Evolutionary conservation across 1,139 yeast species (phyloP), one percentile per base, ranked within the genome.

Genomic region (Suhomyces wounanorum): DNA sequence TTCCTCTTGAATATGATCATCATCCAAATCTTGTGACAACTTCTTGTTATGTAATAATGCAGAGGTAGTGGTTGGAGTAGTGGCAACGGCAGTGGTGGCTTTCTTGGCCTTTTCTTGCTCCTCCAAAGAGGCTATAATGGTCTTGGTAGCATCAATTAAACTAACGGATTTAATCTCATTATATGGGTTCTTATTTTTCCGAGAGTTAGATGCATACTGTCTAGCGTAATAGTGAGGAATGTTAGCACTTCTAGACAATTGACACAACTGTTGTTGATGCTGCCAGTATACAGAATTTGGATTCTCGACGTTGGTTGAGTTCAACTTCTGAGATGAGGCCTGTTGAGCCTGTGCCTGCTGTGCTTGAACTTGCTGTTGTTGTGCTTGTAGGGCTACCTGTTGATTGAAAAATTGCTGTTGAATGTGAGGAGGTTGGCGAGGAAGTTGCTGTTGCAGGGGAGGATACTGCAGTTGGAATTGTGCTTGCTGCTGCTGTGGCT

Each of bases 161-260:
- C 79, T 79, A 31, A 73, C 72, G 10, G 73, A 54, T 56, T 78
- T 79, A 30, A 65, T 66, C 30, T 73, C 81, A 51, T 65, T 70
- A 57, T 76, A 76, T 2, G 79, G 79, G 49, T 73, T 74, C 62
- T 79, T 79, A 44, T 69, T 67, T 67, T 81, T 79, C 73, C 83
- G 73, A 18, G 94, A 89, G 59, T 89, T 82, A 52, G 89, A 81
- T 2, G 98, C 98, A 50, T 95, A 96, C 60, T 88, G 89, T 56
- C 97, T 81, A 3, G 99, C 99, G 69, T 91, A 94, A 59, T 81
- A 87, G 69, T 94, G 97, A 9, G 97, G 91, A 41, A 82, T 71
- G 55, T 74, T 78, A 14, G 92, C 82, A 56, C 82, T 84, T 68
- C 96, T 80, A 6, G 97, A 88, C 42, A 89, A 70, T 55, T 86